Conservation (phyloP, 352 stramenopile species). For the Sclerospora graminicola region DNA sequence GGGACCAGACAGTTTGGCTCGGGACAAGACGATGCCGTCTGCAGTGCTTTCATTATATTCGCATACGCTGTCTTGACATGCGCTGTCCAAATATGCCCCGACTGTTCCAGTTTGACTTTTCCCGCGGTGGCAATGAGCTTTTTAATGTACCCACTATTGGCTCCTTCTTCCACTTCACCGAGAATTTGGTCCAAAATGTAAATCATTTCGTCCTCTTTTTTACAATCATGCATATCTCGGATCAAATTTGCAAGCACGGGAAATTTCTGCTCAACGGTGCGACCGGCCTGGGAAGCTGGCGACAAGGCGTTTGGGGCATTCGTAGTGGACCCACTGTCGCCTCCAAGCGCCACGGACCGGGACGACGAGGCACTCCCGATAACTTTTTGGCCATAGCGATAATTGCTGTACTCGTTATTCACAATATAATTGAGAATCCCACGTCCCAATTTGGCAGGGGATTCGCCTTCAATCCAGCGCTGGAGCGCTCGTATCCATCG, state of each 20-base stretch:
- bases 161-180: conserved; percentile 61
- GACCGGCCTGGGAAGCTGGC: conserved; percentile 37
- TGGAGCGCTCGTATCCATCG: conserved; percentile 64
- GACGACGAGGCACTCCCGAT: conserved; percentile 13
- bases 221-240: conserved; percentile 64
- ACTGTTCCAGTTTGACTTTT: conserved; percentile 59
- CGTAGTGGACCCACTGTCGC: conserved; percentile 7
- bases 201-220: conserved; percentile 69
- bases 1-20: conserved; percentile 17
- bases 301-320: conserved; percentile 23
- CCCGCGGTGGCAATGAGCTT: conserved; percentile 59
- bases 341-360: conserved; percentile 9
- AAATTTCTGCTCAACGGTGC: conserved; percentile 57
- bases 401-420: conserved; percentile 59
- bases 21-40: conserved; percentile 22
- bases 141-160: conserved; percentile 53
- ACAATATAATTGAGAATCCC: conserved; percentile 66
- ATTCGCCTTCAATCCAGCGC: conserved; percentile 61
- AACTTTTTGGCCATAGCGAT: conserved; percentile 54
- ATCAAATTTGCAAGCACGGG: conserved; percentile 65
- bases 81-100: conserved; percentile 48
- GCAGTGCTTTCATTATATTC: conserved; percentile 69
- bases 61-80: conserved; percentile 69
- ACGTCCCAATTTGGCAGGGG: conserved; percentile 38
- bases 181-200: conserved; percentile 78